phyloP scores from a whole-genome alignment of 805 yeast species.

The Tetrapisispora pingtungensis region DNA sequence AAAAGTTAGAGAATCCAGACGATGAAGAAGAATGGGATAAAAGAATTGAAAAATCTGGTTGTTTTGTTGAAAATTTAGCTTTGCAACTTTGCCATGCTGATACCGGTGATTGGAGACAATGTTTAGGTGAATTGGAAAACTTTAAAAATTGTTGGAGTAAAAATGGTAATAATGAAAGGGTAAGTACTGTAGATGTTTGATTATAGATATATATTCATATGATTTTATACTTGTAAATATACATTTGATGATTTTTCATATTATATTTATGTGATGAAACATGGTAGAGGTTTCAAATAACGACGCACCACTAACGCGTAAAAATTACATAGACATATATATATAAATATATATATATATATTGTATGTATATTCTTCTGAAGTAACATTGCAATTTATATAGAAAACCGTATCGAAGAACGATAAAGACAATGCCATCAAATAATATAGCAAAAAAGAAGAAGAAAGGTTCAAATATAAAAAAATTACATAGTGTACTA shows the following conservation, averaged over 20 bases:
- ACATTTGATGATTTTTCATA: too few relatives aligned
- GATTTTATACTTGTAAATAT: too few relatives aligned
- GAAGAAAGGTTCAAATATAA: slow-evolving; percentile 5
- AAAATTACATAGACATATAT: too few relatives aligned
- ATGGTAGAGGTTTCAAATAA: too few relatives aligned
- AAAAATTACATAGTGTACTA: slow-evolving; percentile 15
- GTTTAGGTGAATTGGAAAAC: slow-evolving; percentile 54
- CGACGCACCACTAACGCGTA: too few relatives aligned
- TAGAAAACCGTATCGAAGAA: too few relatives aligned
- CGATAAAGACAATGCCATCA: too few relatives aligned
- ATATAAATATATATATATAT: too few relatives aligned
- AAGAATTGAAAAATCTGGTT: slow-evolving; percentile 66
- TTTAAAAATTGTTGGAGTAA: slow-evolving; percentile 56
- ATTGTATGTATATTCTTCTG: too few relatives aligned
- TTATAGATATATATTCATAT: too few relatives aligned
- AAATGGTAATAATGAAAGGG: slow-evolving; percentile 45
- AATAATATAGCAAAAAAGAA: not conserved
- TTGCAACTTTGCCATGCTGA: slow-evolving; percentile 74
- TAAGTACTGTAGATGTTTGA: slow-evolving; percentile 21
- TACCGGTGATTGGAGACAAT: slow-evolving; percentile 71
- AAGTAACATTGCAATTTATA: too few relatives aligned
- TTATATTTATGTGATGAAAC: too few relatives aligned
- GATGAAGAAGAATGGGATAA: slow-evolving; percentile 73
- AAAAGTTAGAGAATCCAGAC: slow-evolving; percentile 35
- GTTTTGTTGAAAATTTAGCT: slow-evolving; percentile 58